phyloP scores from a whole-genome alignment of 1,284 basidiomycete species.

The Naganishia albida region DNA sequence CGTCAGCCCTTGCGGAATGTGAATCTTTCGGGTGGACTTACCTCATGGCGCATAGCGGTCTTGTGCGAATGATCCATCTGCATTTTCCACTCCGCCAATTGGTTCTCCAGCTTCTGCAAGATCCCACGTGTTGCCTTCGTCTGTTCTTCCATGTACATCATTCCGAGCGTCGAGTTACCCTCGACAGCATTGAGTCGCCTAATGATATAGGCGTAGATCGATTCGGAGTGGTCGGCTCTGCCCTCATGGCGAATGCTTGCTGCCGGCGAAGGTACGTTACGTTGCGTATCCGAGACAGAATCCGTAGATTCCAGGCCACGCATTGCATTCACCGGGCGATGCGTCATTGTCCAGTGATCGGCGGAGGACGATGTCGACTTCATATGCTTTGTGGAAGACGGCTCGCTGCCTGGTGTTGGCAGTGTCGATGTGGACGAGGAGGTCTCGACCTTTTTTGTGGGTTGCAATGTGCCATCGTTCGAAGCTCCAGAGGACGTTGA shows the following conservation, averaged over 20 bases:
- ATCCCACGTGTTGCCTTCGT: constrained; percentile 73
- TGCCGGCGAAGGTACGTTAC: neutral
- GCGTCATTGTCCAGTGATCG: no score
- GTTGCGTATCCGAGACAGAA: neutral
- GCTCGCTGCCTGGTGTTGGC: no score
- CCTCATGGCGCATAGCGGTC: constrained; percentile 36
- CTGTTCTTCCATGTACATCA: constrained; percentile 89
- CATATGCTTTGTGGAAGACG: no score
- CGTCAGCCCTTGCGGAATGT: neutral
- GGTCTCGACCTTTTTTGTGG: no score
- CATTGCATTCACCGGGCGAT: no score
- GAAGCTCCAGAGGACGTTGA: no score
- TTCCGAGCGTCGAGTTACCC: constrained; percentile 80
- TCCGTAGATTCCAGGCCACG: neutral
- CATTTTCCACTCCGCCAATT: constrained; percentile 47
- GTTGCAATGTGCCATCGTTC: no score
- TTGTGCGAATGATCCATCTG: constrained; percentile 35
- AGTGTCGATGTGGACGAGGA: no score
- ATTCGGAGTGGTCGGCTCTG: constrained; percentile 69
- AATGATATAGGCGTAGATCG: constrained; percentile 94
- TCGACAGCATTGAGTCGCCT: constrained; percentile 85
- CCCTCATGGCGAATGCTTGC: constrained; percentile 1
- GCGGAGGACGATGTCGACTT: no score
- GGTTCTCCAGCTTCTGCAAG: constrained; percentile 66
- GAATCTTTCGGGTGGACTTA: constrained; percentile 27